Percentiles rank a stretch among this genome's conserved stretches.
These are phyloP conservation scores for Petunia hybrid DNA, from an alignment of 305 asterid genomes.

Conservation along the genomic window DNA sequence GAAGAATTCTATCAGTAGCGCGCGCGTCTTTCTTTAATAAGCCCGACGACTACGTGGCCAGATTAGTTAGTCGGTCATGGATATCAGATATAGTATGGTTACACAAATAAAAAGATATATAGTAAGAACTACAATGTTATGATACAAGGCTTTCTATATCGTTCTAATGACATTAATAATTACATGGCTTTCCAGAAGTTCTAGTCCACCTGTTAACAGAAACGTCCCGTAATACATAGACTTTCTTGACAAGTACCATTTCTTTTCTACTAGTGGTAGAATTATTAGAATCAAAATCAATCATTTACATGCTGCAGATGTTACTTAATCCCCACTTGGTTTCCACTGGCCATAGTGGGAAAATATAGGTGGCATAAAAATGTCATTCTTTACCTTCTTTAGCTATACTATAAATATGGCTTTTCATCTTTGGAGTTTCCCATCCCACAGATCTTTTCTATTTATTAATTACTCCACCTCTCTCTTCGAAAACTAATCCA, in stretches of 20 bases:
- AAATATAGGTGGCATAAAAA: slow-evolving; percentile 25
- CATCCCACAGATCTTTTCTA: background rate
- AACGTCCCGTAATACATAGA: too few relatives aligned
- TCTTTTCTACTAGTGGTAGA: background rate
- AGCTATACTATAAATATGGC: slow-evolving; percentile 25
- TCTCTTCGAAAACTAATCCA: background rate
- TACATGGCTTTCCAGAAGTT: background rate
- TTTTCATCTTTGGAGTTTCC: background rate
- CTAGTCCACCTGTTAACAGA: background rate
- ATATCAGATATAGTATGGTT: too few relatives aligned
- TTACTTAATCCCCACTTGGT: slow-evolving; percentile 2
- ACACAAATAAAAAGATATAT: too few relatives aligned
- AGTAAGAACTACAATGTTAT: too few relatives aligned
- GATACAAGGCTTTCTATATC: background rate
- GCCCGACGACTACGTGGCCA: too few relatives aligned
- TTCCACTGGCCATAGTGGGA: slow-evolving; percentile 27
- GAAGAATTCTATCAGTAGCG: too few relatives aligned
- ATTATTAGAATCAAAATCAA: background rate
- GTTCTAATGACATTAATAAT: too few relatives aligned
- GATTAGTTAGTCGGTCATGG: too few relatives aligned
- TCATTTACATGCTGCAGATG: background rate
- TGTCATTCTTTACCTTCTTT: background rate
- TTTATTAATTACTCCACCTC: background rate
- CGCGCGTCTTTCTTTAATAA: too few relatives aligned
- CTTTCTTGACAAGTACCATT: background rate